Percentiles rank a stretch among this genome's conserved stretches.
Evolutionary conservation across 2,329 filamentous ascomycete species (phyloP).

Genomic region (Grosmannia serpens): DNA sequence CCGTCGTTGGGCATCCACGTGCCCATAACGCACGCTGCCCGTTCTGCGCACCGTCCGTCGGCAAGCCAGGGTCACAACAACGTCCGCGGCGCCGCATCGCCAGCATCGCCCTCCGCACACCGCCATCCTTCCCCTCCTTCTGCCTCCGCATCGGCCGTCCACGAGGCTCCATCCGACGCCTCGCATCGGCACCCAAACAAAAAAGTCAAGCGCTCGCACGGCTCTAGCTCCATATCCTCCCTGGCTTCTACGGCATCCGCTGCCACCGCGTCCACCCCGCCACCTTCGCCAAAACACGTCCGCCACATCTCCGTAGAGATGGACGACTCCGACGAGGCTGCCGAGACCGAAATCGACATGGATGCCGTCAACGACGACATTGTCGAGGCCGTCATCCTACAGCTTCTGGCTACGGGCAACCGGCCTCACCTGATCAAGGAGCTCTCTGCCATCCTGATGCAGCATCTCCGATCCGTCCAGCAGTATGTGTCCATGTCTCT

Average conservation of each 20-base stretch:
- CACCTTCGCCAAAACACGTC: slow-evolving; percentile 53
- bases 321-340: slow-evolving; percentile 12
- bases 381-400: slow-evolving; percentile 78
- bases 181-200: slow-evolving; percentile 37
- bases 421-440: slow-evolving; percentile 92
- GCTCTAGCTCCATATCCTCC: slow-evolving; percentile 17
- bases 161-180: slow-evolving; percentile 14
- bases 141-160: slow-evolving; percentile 18
- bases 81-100: slow-evolving; percentile 10
- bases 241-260: slow-evolving; percentile 20
- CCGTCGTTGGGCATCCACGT: slow-evolving; percentile 88
- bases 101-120: not conserved
- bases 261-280: slow-evolving; percentile 52
- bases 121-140: slow-evolving; percentile 16
- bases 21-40: slow-evolving; percentile 52
- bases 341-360: slow-evolving; percentile 53
- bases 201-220: slow-evolving; percentile 70
- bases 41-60: slow-evolving; percentile 33
- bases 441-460: slow-evolving; percentile 67
- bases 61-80: slow-evolving; percentile 17
- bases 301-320: slow-evolving; percentile 26
- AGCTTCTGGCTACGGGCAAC: slow-evolving; percentile 82
- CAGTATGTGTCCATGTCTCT: slow-evolving; percentile 57
- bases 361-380: slow-evolving; percentile 89
- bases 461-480: slow-evolving; percentile 71